Base-by-base conservation (phyloP, 441 rosid species). In the Manihot esculenta region DNA sequence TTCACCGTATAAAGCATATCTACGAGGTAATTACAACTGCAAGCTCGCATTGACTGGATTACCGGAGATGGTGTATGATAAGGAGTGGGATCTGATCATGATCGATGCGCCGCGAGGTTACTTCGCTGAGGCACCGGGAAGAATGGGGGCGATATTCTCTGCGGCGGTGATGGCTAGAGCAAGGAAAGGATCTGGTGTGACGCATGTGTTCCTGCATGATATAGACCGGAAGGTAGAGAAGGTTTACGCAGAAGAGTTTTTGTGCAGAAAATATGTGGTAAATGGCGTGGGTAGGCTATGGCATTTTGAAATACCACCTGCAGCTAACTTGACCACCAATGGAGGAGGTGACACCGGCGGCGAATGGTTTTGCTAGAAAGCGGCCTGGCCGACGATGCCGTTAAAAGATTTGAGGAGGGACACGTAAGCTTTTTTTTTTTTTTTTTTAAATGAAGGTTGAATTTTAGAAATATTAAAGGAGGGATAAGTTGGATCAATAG, bases 101-200 rank as follows among this genome's bases (percentile, higher is more conserved):
- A 84, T 88, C 72, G 93, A 88, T 21, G 93, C 93, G 17, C 93
- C 93, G 6, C 76, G 84, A 7, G 93, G 93, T 1, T 88, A 83
- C 71, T 88, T 85, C 54, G 57, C 84, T 2, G 84, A 79, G 82
- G 91, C 89, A 1, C 93, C 93, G 2, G 93, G 93, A 51, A 78
- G 93, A 76, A 88, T 88, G 93, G 87, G 81, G 8, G 89, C 89
- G 49, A 88, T 88, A 69, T 88, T 85, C 76, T 80, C 91, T n/a
- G 87, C 89, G 9, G 91, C 88, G 33, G 87, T 82, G 24, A 85
- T 88, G 89, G 91, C 89, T 27, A 62, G 88, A 70, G 61, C 58
- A 51, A 74, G 93, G 81, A 81, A 57, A 47, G 82, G 83, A 21
- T 60, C 83, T 1, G 89, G 93, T 7, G 81, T 73, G 71, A 86